Conservation (phyloP, 768 basidiomycete species). For the Holtermannia corniformis region DNA sequence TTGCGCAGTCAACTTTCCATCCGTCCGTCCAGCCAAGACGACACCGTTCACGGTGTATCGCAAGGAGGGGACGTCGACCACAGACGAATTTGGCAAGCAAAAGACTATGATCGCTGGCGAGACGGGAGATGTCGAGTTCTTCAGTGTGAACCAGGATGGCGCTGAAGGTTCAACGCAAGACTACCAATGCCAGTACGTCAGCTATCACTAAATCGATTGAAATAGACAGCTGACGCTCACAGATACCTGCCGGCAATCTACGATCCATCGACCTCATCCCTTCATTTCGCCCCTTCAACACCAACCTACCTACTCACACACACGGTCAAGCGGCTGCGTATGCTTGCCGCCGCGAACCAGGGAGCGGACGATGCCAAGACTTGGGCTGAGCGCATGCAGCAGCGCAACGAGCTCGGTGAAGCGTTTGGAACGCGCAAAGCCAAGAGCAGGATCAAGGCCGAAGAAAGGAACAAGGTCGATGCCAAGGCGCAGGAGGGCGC, state of each 20-base stretch:
- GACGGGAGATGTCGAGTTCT: constrained; percentile 73
- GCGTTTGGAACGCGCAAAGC: constrained; percentile 94
- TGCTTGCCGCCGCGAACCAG: constrained; percentile 1
- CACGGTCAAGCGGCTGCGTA: constrained; percentile 65
- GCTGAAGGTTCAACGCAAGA: constrained; percentile 42
- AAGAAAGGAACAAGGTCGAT: constrained; percentile 83
- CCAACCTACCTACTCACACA: constrained; percentile 56
- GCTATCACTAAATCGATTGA: neutral
- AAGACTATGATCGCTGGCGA: constrained; percentile 62
- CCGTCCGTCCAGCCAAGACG: constrained; percentile 29
- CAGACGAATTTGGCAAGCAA: constrained; percentile 23
- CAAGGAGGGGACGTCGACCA: constrained; percentile 11
- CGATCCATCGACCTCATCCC: constrained; percentile 62
- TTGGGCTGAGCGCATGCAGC: constrained; percentile 48
- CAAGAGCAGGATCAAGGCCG: constrained; percentile 69
- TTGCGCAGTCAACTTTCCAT: constrained; percentile 38
- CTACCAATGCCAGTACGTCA: constrained; percentile 59
- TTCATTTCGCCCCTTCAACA: constrained; percentile 56
- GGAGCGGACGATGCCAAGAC: neutral
- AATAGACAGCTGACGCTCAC: no score
- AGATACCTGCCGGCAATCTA: constrained; percentile 76
- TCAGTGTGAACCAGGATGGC: constrained; percentile 53
- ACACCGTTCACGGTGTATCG: constrained; percentile 36
- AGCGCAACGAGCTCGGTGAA: constrained; percentile 71
- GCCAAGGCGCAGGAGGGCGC: constrained; percentile 77